Evolutionary conservation across 371 early-diverging fungal species (phyloP).

Genomic region (Dinochytrium kinnereticum): DNA sequence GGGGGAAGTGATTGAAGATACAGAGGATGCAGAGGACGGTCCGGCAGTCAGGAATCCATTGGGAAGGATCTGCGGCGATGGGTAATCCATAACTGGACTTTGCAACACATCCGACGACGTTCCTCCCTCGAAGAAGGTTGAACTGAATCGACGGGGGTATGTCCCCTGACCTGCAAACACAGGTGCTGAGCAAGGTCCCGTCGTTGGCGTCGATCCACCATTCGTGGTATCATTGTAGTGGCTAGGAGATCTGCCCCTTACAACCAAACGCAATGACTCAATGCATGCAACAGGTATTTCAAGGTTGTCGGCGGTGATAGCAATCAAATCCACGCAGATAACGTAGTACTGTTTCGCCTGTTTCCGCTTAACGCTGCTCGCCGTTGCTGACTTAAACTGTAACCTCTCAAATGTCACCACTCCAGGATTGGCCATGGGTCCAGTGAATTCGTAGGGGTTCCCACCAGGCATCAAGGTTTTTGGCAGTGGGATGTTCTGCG

Average conservation of each 20-base stretch:
- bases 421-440: constrained; percentile 20
- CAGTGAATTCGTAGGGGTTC: constrained; percentile 34
- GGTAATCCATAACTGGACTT: neutral
- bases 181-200: neutral
- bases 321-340: constrained; percentile 71
- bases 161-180: neutral
- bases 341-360: constrained; percentile 88
- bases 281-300: constrained; percentile 64
- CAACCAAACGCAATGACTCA: constrained; percentile 78
- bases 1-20: neutral
- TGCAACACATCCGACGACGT: neutral
- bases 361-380: constrained; percentile 85
- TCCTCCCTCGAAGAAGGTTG: neutral
- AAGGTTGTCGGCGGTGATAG: constrained; percentile 43
- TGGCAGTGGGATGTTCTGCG: constrained; percentile 73
- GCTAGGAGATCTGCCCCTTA: constrained; percentile 87
- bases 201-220: neutral
- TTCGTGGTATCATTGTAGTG: constrained; percentile 58
- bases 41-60: neutral
- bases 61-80: neutral
- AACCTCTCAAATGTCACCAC: constrained; percentile 82
- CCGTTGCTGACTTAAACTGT: constrained; percentile 90
- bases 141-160: neutral
- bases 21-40: neutral
- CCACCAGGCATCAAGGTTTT: constrained; percentile 48